These are phyloP conservation scores for Penicillium robsamsonii DNA, from an alignment of 495 filamentous ascomycete genomes.

Conservation along the genomic window DNA sequence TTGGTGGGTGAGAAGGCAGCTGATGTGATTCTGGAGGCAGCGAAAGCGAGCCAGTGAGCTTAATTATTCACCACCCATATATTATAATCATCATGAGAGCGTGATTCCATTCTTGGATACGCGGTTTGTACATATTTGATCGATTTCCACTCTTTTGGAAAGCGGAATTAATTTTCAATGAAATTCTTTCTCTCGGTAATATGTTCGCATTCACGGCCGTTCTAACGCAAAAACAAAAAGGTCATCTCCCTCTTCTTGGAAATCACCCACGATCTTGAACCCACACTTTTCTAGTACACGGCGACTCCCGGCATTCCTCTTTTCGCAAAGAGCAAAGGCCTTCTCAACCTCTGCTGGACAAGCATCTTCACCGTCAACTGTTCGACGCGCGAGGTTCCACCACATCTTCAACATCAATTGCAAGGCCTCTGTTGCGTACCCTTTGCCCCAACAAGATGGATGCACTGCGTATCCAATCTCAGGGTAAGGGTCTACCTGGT, in stretches of 20 bases:
- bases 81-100: neutral
- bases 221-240: conserved; percentile 48
- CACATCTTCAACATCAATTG: conserved; percentile 23
- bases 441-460: conserved; percentile 33
- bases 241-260: conserved; percentile 29
- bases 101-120: too few relatives aligned
- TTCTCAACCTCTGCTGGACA: conserved; percentile 11
- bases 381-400: conserved; percentile 21
- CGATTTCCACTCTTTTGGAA: neutral
- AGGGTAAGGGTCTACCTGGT: conserved; percentile 20
- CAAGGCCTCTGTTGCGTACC: conserved; percentile 35
- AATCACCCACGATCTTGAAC: conserved; percentile 34
- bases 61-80: neutral
- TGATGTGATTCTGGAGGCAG: conserved; percentile 28
- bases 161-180: neutral
- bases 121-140: neutral
- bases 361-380: neutral
- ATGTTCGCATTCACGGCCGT: neutral
- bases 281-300: conserved; percentile 36
- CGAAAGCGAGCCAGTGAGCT: neutral
- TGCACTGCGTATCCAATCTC: conserved; percentile 35
- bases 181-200: neutral
- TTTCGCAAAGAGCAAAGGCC: conserved; percentile 25
- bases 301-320: conserved; percentile 29
- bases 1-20: conserved; percentile 65